Conservation (phyloP, 176 grass and related monocot genomes). For the Oryza australiensis region DNA sequence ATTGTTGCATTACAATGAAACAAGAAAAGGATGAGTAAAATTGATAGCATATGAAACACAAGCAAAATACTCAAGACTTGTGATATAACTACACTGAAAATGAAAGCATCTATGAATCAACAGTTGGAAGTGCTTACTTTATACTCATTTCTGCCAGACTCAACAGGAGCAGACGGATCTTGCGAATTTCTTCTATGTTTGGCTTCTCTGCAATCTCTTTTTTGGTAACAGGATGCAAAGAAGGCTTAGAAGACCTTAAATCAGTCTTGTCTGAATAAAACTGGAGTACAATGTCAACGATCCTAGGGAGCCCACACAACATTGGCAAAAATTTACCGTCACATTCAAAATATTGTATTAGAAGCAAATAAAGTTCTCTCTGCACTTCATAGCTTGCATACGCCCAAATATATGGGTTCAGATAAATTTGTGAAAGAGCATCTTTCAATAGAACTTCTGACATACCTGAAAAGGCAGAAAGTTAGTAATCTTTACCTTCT, state of each 20-base stretch:
- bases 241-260: slow-evolving; percentile 58
- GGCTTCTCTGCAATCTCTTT: slow-evolving; percentile 72
- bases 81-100: slow-evolving; percentile 23
- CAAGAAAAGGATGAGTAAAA: slow-evolving; percentile 17
- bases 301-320: slow-evolving; percentile 76
- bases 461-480: slow-evolving; percentile 63
- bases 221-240: slow-evolving; percentile 64
- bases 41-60: slow-evolving; percentile 10
- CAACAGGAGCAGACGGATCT: slow-evolving; percentile 86
- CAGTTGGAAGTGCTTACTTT: slow-evolving; percentile 58
- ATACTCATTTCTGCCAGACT: slow-evolving; percentile 96
- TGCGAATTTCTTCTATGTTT: slow-evolving; percentile 71
- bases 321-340: slow-evolving; percentile 61
- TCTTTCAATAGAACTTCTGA: slow-evolving; percentile 83
- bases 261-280: slow-evolving; percentile 86
- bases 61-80: slow-evolving; percentile 27
- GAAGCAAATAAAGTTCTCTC: slow-evolving; percentile 85
- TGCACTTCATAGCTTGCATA: slow-evolving; percentile 84
- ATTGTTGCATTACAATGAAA: slow-evolving; percentile 17
- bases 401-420: slow-evolving; percentile 95
- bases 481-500: slow-evolving; percentile 35
- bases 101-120: slow-evolving; percentile 50
- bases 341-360: slow-evolving; percentile 89
- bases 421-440: slow-evolving; percentile 77
- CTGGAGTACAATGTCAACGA: slow-evolving; percentile 72